Percentiles rank a stretch among this genome's conserved stretches.
phyloP scores from a whole-genome alignment of 2,329 filamentous ascomycete genomes.

The Colletotrichum musae region DNA sequence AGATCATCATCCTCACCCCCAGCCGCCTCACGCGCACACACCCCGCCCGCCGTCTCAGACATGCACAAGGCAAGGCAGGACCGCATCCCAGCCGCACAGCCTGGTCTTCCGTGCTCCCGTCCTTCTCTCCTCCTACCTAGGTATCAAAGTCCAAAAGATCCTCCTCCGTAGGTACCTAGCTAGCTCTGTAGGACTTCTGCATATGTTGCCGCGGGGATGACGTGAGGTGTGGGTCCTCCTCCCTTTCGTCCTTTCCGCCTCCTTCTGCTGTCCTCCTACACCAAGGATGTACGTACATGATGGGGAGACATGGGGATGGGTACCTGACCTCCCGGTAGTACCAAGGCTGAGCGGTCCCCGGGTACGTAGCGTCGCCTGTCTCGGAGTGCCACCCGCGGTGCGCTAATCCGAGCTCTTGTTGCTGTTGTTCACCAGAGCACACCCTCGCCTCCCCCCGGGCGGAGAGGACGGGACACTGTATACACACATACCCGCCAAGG shows the following conservation, averaged over 20 bases:
- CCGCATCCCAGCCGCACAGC: constrained; percentile 9
- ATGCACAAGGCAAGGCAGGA: background rate
- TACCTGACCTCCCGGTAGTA: constrained; percentile 7
- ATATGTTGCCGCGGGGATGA: constrained; percentile 35
- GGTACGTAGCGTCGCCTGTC: constrained; percentile 19
- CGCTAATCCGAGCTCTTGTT: background rate
- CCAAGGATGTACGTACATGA: constrained; percentile 6
- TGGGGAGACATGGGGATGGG: constrained; percentile 12
- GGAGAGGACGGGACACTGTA: constrained; percentile 3
- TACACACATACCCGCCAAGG: constrained; percentile 13
- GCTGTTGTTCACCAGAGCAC: background rate
- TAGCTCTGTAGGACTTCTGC: constrained; percentile 11
- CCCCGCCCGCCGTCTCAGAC: constrained; percentile 4
- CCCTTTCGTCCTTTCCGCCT: constrained; percentile 22
- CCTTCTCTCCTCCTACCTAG: no score
- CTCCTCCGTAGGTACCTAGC: background rate
- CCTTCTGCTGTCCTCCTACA: constrained; percentile 5
- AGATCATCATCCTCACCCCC: background rate
- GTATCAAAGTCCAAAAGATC: background rate
- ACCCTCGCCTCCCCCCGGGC: background rate
- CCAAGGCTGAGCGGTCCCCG: constrained; percentile 11
- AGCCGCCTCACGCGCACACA: no score
- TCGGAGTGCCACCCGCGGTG: constrained; percentile 39
- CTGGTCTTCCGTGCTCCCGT: background rate
- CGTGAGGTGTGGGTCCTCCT: constrained; percentile 33